Conservation (phyloP, 257 asterid species). For the Nicotiana tabacum region DNA sequence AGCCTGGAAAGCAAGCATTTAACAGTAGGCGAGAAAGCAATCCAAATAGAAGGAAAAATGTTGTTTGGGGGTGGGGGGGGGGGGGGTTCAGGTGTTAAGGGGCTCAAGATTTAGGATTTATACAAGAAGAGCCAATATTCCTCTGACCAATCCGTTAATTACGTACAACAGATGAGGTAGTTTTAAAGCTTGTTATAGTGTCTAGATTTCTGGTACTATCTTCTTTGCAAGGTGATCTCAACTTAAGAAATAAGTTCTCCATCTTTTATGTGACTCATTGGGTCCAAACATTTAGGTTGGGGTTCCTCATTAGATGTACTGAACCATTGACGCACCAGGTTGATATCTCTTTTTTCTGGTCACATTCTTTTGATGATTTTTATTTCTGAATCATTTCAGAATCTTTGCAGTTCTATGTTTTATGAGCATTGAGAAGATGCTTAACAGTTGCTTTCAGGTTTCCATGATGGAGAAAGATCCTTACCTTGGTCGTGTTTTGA, state of each 20-base stretch:
- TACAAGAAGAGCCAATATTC: neutral
- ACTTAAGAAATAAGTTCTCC: neutral
- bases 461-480: slow-evolving; percentile 98
- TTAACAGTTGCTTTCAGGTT: slow-evolving; percentile 77
- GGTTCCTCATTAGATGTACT: neutral
- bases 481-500: slow-evolving; percentile 87
- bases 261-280: neutral
- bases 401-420: neutral
- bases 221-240: neutral
- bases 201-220: neutral
- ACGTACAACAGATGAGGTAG: neutral
- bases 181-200: neutral
- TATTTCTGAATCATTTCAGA: neutral
- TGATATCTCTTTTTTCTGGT: neutral
- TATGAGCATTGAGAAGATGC: slow-evolving; percentile 20
- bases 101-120: neutral
- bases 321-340: neutral
- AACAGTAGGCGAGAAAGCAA: neutral
- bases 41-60: neutral
- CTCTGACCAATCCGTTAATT: neutral
- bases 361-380: neutral
- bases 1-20: neutral
- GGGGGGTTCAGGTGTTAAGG: neutral
- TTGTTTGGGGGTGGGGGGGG: neutral
- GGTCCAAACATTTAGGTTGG: neutral